Base-by-base conservation (phyloP, 2,329 filamentous ascomycete species). In the Aspergillus oerlinghausenensis region DNA sequence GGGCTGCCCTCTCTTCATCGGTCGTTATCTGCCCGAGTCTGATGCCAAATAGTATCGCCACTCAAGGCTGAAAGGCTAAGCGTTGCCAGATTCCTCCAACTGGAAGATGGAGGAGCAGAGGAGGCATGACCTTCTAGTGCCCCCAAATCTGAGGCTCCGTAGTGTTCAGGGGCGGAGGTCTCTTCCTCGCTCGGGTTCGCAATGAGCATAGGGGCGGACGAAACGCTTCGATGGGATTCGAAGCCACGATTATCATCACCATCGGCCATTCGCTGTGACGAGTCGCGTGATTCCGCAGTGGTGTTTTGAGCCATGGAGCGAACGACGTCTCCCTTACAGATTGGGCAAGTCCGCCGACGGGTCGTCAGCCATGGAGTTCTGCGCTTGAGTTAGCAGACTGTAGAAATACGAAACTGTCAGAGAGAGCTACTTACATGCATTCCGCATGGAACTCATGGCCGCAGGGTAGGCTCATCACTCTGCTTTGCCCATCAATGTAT, bases 341-440 rank as follows among this genome's bases (percentile, higher is more conserved):
- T 97, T 0, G 94, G 94, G 67, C 94, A 99, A n/a, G 94, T 99
- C 61, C 94, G 88, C 61, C 94, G 88, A 50, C 93, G 87, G 17
- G 92, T 97, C 0, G 93, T 97, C 52, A 99, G 80, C 94, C 94
- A 99, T 1, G 94, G 94, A 4, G 94, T 97, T 70, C 92, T 96
- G 62, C 26, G 35, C 40, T 23, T 38, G 11, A 28, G 23, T 64
- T 59, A 68, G 68, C 66, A 57, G 61, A 62, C 40, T 23, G 43
- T 23, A 53, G 6, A 45, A 23, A 23, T 26, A 3, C 14, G 4
- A 23, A 25, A 32, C 9, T 14, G 29, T 28, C 45, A 11, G 8
- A 17, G 17, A 26, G 23, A 38, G 49, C 51, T 50, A 88, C 92
- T 88, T 78, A 96, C 92, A 99, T 97, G 92, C 94, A 99, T 71